These are phyloP conservation scores for Dioscorea cayenensis DNA, from an alignment of 116 monocot species.

Conservation along the genomic window DNA sequence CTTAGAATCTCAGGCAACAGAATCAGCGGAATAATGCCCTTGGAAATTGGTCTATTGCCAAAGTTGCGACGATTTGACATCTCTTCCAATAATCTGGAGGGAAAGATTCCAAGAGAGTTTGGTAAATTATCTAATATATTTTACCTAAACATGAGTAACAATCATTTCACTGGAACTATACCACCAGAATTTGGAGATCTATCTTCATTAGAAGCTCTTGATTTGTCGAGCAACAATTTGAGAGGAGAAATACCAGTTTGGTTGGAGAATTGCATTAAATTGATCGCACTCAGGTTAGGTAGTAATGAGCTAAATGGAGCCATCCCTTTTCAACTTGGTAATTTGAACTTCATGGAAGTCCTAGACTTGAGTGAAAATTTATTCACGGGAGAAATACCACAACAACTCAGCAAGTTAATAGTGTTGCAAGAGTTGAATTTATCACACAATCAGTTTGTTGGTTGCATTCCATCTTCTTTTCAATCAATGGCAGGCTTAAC, in stretches of 20 bases:
- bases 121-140: conserved; percentile 1
- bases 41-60: neutral
- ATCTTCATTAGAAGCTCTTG: conserved; percentile 11
- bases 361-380: conserved; percentile 33
- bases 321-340: conserved; percentile 21
- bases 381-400: conserved; percentile 19
- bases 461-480: conserved; percentile 19
- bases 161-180: conserved; percentile 19
- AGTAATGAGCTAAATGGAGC: conserved; percentile 21
- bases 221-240: conserved; percentile 19
- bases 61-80: conserved; percentile 14
- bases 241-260: conserved; percentile 15
- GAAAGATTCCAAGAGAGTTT: conserved; percentile 11
- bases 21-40: conserved; percentile 22
- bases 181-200: conserved; percentile 18
- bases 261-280: conserved; percentile 10
- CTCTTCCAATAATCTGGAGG: conserved; percentile 18
- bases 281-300: conserved; percentile 10
- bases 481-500: conserved; percentile 5
- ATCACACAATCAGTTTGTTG: conserved; percentile 28
- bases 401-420: conserved; percentile 5
- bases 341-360: conserved; percentile 8
- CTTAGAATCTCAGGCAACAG: conserved; percentile 20
- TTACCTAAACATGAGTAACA: conserved; percentile 13
- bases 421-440: conserved; percentile 18